Conservation (phyloP, 1,284 basidiomycete genomes). For the Rhodotorula sp. region DNA sequence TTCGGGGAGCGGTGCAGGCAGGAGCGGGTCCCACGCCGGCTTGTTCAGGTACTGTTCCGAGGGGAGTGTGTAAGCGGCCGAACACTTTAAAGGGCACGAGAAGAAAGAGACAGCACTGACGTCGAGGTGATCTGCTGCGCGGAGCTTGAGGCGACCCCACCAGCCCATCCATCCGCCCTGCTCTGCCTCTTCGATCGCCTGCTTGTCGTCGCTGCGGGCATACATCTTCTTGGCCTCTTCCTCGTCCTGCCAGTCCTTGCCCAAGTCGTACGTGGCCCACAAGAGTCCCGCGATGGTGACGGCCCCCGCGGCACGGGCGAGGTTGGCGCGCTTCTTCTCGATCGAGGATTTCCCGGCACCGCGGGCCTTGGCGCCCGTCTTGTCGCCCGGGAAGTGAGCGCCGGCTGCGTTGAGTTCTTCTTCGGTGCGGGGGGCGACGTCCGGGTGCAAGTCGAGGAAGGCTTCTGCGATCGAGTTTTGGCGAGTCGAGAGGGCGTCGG, state of each 20-base stretch:
- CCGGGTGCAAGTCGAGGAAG: constrained; percentile 44
- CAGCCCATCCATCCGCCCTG: constrained; percentile 28
- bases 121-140: constrained; percentile 45
- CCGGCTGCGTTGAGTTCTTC: constrained; percentile 14
- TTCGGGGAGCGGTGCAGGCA: constrained; percentile 81
- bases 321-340: constrained; percentile 47
- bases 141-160: constrained; percentile 35
- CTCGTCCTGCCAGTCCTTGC: constrained; percentile 48
- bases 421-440: constrained; percentile 39
- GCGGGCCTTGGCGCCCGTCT: constrained; percentile 48
- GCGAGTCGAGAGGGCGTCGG: constrained; percentile 23
- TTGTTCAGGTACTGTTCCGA: constrained; percentile 75
- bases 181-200: constrained; percentile 34
- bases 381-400: constrained; percentile 33
- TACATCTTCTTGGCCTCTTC: constrained; percentile 43
- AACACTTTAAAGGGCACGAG: rapidly evolving
- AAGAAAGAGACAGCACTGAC: constrained; percentile 23
- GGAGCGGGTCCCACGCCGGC: constrained; percentile 85
- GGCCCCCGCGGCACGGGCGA: constrained; percentile 40
- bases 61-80: background rate
- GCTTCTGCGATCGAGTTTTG: constrained; percentile 38
- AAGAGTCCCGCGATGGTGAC: constrained; percentile 41
- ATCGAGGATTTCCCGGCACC: constrained; percentile 47
- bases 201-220: constrained; percentile 37
- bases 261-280: constrained; percentile 45